phyloP scores from a whole-genome alignment of 2,329 filamentous ascomycete species.

The Sporothrix brasiliensis region DNA sequence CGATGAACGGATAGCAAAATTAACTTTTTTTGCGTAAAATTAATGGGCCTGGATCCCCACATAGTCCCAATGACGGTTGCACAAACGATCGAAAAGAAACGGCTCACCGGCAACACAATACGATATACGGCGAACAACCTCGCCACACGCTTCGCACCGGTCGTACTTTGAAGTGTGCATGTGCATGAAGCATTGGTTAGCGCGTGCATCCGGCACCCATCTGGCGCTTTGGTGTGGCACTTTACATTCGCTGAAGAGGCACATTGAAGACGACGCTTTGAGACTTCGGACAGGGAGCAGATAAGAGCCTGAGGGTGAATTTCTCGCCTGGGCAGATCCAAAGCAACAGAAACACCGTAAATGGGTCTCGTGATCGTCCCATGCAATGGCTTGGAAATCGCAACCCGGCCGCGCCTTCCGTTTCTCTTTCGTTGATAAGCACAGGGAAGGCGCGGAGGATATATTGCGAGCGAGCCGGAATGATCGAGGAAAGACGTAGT shows the following conservation, averaged over 20 bases:
- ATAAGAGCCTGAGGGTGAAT: too few relatives aligned
- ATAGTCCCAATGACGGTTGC: not conserved
- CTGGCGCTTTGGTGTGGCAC: not conserved
- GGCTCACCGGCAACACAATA: not conserved
- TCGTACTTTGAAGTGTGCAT: not conserved
- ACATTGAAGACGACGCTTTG: conserved; percentile 5
- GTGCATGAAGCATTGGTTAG: not conserved
- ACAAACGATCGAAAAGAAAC: not conserved
- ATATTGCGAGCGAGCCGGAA: not conserved
- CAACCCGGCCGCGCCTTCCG: not conserved
- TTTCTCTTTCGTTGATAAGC: not conserved
- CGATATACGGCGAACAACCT: not conserved
- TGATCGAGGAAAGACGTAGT: too few relatives aligned
- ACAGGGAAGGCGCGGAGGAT: not conserved
- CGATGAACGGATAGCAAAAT: not conserved
- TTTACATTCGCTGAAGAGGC: conserved; percentile 14
- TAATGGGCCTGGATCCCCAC: too few relatives aligned
- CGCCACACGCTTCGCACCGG: not conserved
- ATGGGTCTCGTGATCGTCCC: conserved; percentile 3
- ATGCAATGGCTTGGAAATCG: conserved; percentile 6
- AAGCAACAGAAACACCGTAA: not conserved
- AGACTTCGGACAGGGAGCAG: not conserved
- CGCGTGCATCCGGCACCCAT: not conserved
- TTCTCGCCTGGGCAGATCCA: not conserved
- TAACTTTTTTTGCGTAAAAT: not conserved